Evolutionary conservation across 495 filamentous ascomycete genomes (phyloP), one percentile per base, ranked within the genome.

Genomic region (Penicillium riverlandense): DNA sequence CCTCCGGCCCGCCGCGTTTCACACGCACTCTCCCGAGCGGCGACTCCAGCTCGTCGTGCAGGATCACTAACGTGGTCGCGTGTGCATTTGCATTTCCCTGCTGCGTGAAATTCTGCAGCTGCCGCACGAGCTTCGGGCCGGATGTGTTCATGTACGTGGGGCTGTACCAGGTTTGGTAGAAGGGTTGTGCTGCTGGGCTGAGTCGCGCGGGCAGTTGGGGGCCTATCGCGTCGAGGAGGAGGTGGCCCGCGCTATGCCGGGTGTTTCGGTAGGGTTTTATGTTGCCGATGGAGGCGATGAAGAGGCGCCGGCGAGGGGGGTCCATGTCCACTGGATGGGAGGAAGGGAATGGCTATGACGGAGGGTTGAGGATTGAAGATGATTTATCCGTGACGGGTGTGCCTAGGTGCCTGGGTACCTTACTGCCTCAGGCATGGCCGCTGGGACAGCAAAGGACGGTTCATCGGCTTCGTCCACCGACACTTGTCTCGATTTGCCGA

Each of bases 11-110:
- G 2, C 72, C 77, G 37, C 58, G 70, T 51, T 62, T 79, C 33
- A 85, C 64, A 34, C 70, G 83, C 6, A 94, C 68, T 32, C 72
- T 76, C 1, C 88, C 87, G 9, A 87, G 51, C 16, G 71, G 64
- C 36, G 73, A 71, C 57, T 95, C 88, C 8, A 95, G 63, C 55
- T 95, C 89, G 54, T 95, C 89, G 63, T 95, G 87, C 27, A 95
- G 66, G 2, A 95, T 64, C 3, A 94, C 78, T 11, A 95, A 65
- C 0, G 69, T 69, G 16, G 71, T 47, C 0, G 57, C 50, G 12
- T 41, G 41, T 1, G 35, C 32, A 0, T 36, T 7, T n/a, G 41
- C 9, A 7, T 13, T 41, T 16, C 29, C 15, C 27, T 22, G 22
- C 22, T 6, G 22, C 22, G 22, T 22, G 4, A 22, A 82, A 9